phyloP scores from a whole-genome alignment of 2,329 filamentous ascomycete species.

The Pestalotiopsis sp. region DNA sequence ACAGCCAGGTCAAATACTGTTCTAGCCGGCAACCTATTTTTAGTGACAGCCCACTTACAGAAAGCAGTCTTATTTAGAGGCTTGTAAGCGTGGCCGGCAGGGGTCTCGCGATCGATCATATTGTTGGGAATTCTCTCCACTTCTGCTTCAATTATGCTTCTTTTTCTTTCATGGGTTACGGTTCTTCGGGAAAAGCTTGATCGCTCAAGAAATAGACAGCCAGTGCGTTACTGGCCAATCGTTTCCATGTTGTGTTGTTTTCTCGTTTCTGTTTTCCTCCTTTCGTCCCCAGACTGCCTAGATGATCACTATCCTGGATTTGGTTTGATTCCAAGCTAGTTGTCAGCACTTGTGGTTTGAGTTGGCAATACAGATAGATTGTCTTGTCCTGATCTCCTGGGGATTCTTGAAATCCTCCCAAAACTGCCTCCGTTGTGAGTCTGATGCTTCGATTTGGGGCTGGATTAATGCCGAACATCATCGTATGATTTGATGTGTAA shows the following conservation, averaged over 20 bases:
- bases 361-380: too few species aligned
- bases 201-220: too few species aligned
- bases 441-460: not conserved
- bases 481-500: not conserved
- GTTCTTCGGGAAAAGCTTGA: not conserved
- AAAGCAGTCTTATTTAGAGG: not conserved
- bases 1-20: not conserved
- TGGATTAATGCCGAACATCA: not conserved
- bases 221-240: too few species aligned
- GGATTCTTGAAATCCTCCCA: too few species aligned
- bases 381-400: too few species aligned
- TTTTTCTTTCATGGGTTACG: not conserved
- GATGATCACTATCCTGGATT: too few species aligned
- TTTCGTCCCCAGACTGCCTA: too few species aligned
- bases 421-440: not conserved
- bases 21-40: not conserved
- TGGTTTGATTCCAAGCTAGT: too few species aligned
- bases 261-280: too few species aligned
- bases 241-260: too few species aligned
- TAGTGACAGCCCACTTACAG: not conserved
- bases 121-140: not conserved
- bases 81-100: not conserved
- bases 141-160: not conserved
- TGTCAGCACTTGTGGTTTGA: too few species aligned
- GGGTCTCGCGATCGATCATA: not conserved